Base-by-base conservation (phyloP, 345 rosid genomes). In the Raphanus sativus region DNA sequence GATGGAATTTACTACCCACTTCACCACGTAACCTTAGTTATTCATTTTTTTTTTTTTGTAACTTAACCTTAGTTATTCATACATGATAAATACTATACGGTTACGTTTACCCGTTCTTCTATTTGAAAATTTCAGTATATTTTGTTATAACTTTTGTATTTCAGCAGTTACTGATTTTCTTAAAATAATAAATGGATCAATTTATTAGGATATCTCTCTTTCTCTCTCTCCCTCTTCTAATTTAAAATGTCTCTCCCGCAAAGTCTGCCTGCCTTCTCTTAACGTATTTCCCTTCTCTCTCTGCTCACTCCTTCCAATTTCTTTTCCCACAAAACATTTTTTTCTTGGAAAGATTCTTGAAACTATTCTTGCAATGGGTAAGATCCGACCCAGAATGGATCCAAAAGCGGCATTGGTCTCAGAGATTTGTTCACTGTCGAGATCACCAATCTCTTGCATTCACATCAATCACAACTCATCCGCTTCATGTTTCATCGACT, bases 401-500 rank as follows among this genome's bases (percentile, higher is more conserved):
- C 69, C 50, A 58, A 83, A 90, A 78, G 85, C 87, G 59, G 81
- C 75, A 67, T 65, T 93, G 62, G 89, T 89, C 13, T 62, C 80
- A 6, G 87, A 91, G 69, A 91, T 93, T 70, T 91, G 90, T 81
- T 84, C 88, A 50, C 29, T 93, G 21, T 87, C 96, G 3, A 79
- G 62, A 66, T 66, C 75, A 63, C 73, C 80, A 65, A 42, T 87
- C 67, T 78, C 85, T 63, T 93, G 98, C 69, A 63, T 80, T 54
- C 98, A 91, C 30, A 85, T 64, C 69, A 61, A 29, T 54, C 75
- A 24, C 59, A 73, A 59, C 21, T 65, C 42, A 21, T 45, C 85
- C 24, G 33, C 4, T 74, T 40, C 82, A 10, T 86, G 74, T 86
- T 93, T 93, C 82, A 81, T 87, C 84, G 96, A 93, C 85, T 93